Evolutionary conservation across 495 filamentous ascomycete genomes (phyloP).

Genomic region (Lepraria neglecta): DNA sequence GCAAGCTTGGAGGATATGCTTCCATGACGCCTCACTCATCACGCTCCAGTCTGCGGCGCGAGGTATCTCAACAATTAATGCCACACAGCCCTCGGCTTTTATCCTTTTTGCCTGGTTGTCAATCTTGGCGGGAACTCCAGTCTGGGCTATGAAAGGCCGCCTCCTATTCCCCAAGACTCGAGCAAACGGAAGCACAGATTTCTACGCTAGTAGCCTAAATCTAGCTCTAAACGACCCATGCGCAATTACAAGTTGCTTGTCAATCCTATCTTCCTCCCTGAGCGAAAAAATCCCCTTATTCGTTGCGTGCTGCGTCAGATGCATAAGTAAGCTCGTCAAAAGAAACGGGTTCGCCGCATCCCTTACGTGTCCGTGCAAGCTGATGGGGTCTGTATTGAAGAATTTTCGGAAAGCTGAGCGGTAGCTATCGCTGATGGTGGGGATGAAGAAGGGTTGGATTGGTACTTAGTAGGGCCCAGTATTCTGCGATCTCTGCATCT

Average conservation of each 20-base stretch:
- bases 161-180: conserved; percentile 12
- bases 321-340: conserved; percentile 16
- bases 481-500: conserved; percentile 7
- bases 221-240: conserved; percentile 13
- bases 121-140: background rate
- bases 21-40: conserved; percentile 10
- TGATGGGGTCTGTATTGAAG: conserved; percentile 14
- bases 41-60: conserved; percentile 11
- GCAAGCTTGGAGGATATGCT: conserved; percentile 17
- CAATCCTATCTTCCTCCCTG: background rate
- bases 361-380: conserved; percentile 20
- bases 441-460: conserved; percentile 5
- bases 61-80: conserved; percentile 17
- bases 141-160: conserved; percentile 3
- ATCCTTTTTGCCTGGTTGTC: conserved; percentile 8
- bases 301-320: background rate
- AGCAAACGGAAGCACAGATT: conserved; percentile 1
- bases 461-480: conserved; percentile 9
- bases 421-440: conserved; percentile 12
- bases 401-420: conserved; percentile 2
- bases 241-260: conserved; percentile 9
- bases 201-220: conserved; percentile 14
- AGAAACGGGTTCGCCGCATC: conserved; percentile 17
- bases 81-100: conserved; percentile 13
- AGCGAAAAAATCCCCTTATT: background rate